Evolutionary conservation across 331 rosid genomes (phyloP).

Genomic region (Quercus phellos): DNA sequence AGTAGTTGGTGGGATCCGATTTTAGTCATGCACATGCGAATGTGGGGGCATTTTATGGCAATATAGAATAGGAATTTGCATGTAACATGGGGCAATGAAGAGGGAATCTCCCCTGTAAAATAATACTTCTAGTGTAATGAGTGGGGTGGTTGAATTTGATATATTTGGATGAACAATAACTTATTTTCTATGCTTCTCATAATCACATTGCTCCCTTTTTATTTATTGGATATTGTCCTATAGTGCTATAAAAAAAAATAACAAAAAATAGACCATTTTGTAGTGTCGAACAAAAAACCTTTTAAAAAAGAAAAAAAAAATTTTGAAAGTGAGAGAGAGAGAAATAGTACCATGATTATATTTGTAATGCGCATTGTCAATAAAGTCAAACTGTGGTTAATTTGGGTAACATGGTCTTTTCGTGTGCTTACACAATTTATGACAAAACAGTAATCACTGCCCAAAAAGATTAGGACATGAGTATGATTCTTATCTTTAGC

Average conservation of each 20-base stretch:
- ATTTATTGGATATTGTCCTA: not conserved
- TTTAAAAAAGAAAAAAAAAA: not conserved
- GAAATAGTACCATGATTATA: conserved; percentile 24
- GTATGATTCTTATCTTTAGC: not conserved
- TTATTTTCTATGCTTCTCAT: conserved; percentile 23
- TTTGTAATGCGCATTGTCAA: not conserved
- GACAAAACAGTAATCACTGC: conserved; percentile 5
- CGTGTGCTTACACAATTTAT: not conserved
- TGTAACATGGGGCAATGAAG: conserved; percentile 10
- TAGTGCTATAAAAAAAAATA: not conserved
- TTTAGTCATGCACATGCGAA: conserved; percentile 19
- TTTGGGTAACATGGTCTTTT: conserved; percentile 17
- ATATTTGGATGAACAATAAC: conserved; percentile 25
- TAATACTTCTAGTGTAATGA: conserved; percentile 14
- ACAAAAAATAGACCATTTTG: not conserved
- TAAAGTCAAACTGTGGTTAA: not conserved
- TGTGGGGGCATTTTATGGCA: conserved; percentile 25
- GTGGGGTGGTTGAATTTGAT: conserved; percentile 34
- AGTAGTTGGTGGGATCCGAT: conserved; percentile 14
- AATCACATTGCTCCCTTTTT: conserved; percentile 19
- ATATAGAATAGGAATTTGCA: conserved; percentile 10
- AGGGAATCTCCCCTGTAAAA: conserved; percentile 26
- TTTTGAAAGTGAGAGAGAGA: not conserved
- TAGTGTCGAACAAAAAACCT: too few species aligned
- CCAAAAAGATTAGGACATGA: conserved; percentile 1